A percentile compares a stretch with the other conserved stretches of the same genome.
Conservation (phyloP, 2,329 filamentous ascomycete genomes). For the Colletotrichum tanaceti region DNA sequence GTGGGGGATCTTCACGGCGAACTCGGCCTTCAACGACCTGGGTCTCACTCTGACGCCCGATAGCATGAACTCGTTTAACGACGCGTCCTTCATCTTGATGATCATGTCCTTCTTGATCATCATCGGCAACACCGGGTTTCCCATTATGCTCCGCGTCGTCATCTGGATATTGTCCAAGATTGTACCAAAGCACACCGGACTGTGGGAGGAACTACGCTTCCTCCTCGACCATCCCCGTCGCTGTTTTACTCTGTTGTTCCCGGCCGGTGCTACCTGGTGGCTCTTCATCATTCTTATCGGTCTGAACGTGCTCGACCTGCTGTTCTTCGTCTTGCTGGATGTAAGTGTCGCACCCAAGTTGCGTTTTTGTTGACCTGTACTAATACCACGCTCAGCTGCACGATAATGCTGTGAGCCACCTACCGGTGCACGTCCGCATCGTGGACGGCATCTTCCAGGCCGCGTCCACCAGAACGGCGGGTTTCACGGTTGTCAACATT, state of each 20-base stretch:
- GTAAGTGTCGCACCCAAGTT: constrained; percentile 59
- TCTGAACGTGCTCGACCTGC: constrained; percentile 85
- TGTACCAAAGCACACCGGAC: constrained; percentile 71
- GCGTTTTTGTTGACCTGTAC: constrained; percentile 34
- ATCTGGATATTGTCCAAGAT: constrained; percentile 84
- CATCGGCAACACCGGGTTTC: constrained; percentile 95
- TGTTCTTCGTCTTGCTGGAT: constrained; percentile 94
- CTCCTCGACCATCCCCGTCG: constrained; percentile 93
- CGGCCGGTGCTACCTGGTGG: constrained; percentile 93
- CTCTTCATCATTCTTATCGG: constrained; percentile 86
- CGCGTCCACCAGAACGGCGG: constrained; percentile 87
- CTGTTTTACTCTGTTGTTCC: constrained; percentile 95
- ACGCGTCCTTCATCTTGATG: constrained; percentile 79
- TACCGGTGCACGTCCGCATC: constrained; percentile 80
- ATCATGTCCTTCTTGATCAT: constrained; percentile 88
- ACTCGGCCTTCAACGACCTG: constrained; percentile 93
- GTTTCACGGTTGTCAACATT: constrained; percentile 85
- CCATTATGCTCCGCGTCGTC: constrained; percentile 90
- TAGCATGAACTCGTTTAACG: constrained; percentile 91
- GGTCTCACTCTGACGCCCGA: constrained; percentile 92
- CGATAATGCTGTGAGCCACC: constrained; percentile 71
- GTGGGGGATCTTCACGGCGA: constrained; percentile 94
- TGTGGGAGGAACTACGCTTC: constrained; percentile 93
- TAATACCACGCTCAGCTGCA: constrained; percentile 68
- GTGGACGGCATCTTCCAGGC: constrained; percentile 93